These are phyloP conservation scores for Massospora cicadina DNA, from an alignment of 371 early-diverging fungal species.

Conservation along the genomic window DNA sequence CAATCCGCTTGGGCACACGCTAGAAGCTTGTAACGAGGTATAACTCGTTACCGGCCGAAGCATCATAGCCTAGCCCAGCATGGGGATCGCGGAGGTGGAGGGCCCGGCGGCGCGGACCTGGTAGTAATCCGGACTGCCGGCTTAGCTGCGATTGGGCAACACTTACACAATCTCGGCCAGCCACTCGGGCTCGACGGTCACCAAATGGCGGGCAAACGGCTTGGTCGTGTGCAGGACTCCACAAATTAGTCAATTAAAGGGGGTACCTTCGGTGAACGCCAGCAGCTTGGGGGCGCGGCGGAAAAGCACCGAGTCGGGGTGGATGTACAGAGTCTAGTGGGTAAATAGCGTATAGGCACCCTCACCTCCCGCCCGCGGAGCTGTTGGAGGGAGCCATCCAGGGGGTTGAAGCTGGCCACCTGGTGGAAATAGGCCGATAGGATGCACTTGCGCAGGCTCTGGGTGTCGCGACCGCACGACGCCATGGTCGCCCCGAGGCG, in stretches of 20 bases:
- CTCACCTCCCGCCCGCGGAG: constrained; percentile 31
- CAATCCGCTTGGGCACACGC: no score
- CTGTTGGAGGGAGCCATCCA: constrained; percentile 45
- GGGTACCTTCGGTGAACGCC: constrained; percentile 51
- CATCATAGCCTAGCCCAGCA: neutral
- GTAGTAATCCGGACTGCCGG: neutral
- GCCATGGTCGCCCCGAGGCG: constrained; percentile 25
- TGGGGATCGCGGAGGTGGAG: neutral
- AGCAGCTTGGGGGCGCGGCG: constrained; percentile 54
- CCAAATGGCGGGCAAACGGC: constrained; percentile 50
- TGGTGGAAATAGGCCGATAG: constrained; percentile 56
- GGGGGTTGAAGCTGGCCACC: constrained; percentile 42
- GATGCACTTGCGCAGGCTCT: constrained; percentile 44
- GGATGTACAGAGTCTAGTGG: constrained; percentile 26
- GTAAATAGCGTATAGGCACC: neutral
- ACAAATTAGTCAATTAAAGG: neutral
- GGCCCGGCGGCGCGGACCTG: neutral
- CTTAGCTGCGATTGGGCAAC: neutral
- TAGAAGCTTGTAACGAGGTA: no score
- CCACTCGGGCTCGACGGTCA: constrained; percentile 51
- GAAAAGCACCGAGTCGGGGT: constrained; percentile 58
- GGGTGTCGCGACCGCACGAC: constrained; percentile 18
- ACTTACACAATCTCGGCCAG: constrained; percentile 37
- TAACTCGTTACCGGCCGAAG: no score
- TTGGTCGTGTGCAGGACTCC: constrained; percentile 49